Base-by-base conservation (phyloP, 768 basidiomycete genomes). In the Boletus tomentosulus region DNA sequence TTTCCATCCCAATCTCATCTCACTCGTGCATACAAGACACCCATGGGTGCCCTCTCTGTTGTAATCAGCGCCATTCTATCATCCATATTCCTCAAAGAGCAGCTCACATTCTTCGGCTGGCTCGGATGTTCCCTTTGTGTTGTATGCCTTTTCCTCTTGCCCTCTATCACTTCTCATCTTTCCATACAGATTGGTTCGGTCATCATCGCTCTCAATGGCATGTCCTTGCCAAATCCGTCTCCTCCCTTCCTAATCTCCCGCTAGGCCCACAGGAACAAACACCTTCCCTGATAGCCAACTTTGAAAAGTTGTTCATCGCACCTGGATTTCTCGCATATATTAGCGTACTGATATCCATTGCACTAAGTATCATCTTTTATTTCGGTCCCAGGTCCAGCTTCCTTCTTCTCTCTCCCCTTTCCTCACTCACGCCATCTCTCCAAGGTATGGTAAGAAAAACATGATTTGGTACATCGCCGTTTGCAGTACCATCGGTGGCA, bases 401-500 rank as follows among this genome's bases (percentile, higher is more conserved):
- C 25, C 25, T 7, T 49, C 47, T 31, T 12, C 48, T 50, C 22
- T 47, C 10, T 1, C 31, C 39, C 38, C 33, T 25, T 48, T 57
- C 24, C 16, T 46, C 53, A 11, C 53, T 55, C 41, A 58, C 35
- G 16, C 16, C 19, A 13, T 38, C 19, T 24, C 39, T 27, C 46
- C 46, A 84, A 85, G 86, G 65, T 91, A 89, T 66, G 95, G 96
- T 47, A 92, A 87, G 72, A 84, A 84, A 73, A 90, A 84, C 65
- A 97, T 98, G 96, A 71, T 98, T 49, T 92, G 90, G 89, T 92
- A 96, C 70, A 95, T 98, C 58, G 76, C 80, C 39, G 90, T 99
- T 43, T 99, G 97, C 72, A 92, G 88, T 58, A 86, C 98, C 80
- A 98, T 99, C 65, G 97, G 97, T 16, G 97, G 97, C 0, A 86